Base-by-base conservation (phyloP, 129 eudicot genomes). In the Kitagawia praeruptora region DNA sequence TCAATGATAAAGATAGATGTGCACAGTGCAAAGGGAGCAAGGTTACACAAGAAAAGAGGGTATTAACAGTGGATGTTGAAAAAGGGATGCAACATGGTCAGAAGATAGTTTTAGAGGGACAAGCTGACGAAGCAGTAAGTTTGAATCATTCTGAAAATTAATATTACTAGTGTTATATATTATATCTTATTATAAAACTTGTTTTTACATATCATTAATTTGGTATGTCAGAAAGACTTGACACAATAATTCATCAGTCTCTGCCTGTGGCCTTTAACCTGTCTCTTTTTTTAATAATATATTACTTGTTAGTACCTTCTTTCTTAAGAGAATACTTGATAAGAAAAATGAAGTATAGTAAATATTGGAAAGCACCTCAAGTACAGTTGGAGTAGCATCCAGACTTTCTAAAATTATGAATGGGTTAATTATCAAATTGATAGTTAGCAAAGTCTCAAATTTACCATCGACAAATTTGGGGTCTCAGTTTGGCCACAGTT, bases 41-140 rank as follows among this genome's bases (percentile, higher is more conserved):
- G 82, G 89, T 92, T 85, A 77, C 83, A 34, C 88, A 75, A 75
- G 97, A 92, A 83, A 92, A 90, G 85, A 90, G 86, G 78, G 90
- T 84, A 51, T 84, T 90, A 25, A 91, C 88, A 82, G 97, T 92
- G 78, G 76, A 84, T 63, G 89, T 92, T 64, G 97, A 92, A 78
- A 88, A 88, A 73, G 97, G 97, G 51, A 90, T 92, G 97, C 84
- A 87, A 41, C 85, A 92, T 83, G 91, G 90, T 75, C 93, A 92
- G 81, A 87, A 80, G 80, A 92, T 92, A 40, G 80, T 78, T 12
- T 92, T 90, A 34, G 83, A 79, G 23, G 96, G 96, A 75, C 85
- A 88, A 84, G 90, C 96, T 61, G 96, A 92, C 79, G 97, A 92
- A 87, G 93, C 97, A 49, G 96, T 92, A 82, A 83, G 92, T 85